Evolutionary conservation across 345 rosid genomes (phyloP).

Genomic region (Barbarea vulgaris): DNA sequence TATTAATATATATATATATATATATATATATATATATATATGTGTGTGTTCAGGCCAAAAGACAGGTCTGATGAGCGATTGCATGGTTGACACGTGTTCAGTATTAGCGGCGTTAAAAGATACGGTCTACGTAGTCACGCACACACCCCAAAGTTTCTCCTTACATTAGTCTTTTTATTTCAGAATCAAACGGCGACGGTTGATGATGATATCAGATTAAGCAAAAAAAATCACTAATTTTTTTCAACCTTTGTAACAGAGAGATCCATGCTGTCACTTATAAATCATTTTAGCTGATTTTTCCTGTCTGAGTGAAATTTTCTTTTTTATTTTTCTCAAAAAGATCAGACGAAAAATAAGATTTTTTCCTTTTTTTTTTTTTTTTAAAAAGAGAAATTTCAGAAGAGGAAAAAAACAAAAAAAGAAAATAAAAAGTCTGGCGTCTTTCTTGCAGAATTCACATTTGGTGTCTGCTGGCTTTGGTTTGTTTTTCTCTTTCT

Average conservation of each 20-base stretch:
- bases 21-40: too few relatives aligned
- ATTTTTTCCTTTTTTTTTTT: background rate
- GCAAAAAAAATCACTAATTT: background rate
- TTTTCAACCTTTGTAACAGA: constrained; percentile 39
- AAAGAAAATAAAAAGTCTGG: constrained; percentile 32
- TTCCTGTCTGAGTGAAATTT: background rate
- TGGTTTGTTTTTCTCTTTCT: constrained; percentile 10
- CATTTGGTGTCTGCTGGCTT: constrained; percentile 41
- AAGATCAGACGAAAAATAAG: background rate
- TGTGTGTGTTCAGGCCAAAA: constrained; percentile 22
- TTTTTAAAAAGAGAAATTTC: background rate
- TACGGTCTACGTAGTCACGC: constrained; percentile 42
- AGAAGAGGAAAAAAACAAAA: background rate
- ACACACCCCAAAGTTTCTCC: constrained; percentile 26
- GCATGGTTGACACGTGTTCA: constrained; percentile 43
- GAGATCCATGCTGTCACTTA: constrained; percentile 34
- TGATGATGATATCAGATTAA: too few relatives aligned
- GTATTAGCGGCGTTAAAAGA: constrained; percentile 22
- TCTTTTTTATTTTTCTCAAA: background rate
- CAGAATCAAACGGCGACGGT: constrained; percentile 19
- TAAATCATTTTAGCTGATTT: background rate
- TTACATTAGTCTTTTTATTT: background rate
- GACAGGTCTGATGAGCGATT: constrained; percentile 34
- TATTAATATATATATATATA: too few relatives aligned
- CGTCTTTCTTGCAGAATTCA: constrained; percentile 45